These are phyloP conservation scores for Fusarium miscanthi DNA, from an alignment of 2,329 filamentous ascomycete species.

Conservation along the genomic window DNA sequence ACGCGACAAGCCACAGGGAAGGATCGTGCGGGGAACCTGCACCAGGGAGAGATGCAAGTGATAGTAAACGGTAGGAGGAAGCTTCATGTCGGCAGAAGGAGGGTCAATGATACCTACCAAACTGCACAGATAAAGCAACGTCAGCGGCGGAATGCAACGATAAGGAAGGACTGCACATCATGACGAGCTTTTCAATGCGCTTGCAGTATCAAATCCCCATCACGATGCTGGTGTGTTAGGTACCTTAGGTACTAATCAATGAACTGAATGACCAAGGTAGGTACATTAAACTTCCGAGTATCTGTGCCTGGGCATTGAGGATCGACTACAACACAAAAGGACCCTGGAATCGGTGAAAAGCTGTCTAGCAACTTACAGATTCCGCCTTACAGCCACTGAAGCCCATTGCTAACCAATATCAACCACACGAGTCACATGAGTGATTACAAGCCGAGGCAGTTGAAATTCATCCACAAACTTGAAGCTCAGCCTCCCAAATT, in stretches of 20 bases:
- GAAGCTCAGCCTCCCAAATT: not conserved
- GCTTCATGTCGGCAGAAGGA: not conserved
- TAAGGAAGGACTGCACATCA: not conserved
- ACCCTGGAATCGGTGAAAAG: conserved; percentile 16
- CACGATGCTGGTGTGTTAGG: not conserved
- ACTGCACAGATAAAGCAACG: not conserved
- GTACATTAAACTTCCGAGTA: conserved; percentile 10
- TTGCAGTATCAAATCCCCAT: not conserved
- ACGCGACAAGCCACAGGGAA: conserved; percentile 25
- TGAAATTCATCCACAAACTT: not conserved
- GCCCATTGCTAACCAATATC: not conserved
- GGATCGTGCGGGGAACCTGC: conserved; percentile 30
- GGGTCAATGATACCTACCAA: conserved; percentile 3
- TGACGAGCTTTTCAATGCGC: not conserved
- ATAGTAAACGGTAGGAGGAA: conserved; percentile 5
- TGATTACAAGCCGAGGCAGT: conserved; percentile 9
- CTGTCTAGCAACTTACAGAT: not conserved
- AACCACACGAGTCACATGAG: conserved; percentile 23
- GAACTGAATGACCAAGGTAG: not conserved
- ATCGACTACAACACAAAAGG: conserved; percentile 21
- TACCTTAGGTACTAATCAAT: not conserved
- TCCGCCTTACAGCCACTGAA: not conserved
- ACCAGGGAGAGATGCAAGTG: conserved; percentile 18
- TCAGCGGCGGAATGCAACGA: not conserved
- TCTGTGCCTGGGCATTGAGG: not conserved